Percentiles rank a stretch among this genome's conserved stretches.
These are phyloP conservation scores for Carpinus fangiana DNA, from an alignment of 306 rosid genomes.

Conservation along the genomic window DNA sequence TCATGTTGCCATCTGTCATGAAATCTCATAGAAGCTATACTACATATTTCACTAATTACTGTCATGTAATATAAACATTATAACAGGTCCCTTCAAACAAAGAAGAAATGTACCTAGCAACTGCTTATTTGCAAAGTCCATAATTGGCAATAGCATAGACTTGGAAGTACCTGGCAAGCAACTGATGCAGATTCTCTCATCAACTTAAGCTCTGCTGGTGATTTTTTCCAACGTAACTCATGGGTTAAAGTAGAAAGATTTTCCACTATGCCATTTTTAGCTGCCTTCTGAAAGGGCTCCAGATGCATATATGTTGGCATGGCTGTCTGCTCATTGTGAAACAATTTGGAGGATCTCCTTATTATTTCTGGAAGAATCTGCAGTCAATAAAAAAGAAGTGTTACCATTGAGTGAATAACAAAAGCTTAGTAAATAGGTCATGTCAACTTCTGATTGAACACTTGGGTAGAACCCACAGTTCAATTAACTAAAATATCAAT, in stretches of 20 bases:
- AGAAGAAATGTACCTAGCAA: background rate
- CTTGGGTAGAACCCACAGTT: background rate
- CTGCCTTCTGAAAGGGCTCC: conserved; percentile 70
- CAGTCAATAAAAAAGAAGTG: conserved; percentile 36
- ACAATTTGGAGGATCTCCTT: conserved; percentile 59
- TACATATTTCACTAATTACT: background rate
- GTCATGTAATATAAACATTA: background rate
- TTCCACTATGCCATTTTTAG: conserved; percentile 44
- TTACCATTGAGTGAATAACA: background rate
- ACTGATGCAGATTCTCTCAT: conserved; percentile 91
- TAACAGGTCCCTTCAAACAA: background rate
- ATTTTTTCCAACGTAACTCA: conserved; percentile 77
- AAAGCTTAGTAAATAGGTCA: background rate
- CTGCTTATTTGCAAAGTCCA: background rate
- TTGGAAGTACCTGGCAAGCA: conserved; percentile 82
- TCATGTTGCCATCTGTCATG: background rate
- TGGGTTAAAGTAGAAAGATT: conserved; percentile 60
- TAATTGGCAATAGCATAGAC: background rate
- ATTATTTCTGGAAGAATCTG: conserved; percentile 90
- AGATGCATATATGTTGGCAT: conserved; percentile 55
- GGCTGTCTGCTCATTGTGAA: conserved; percentile 78
- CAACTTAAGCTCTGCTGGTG: conserved; percentile 82
- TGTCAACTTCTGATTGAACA: conserved; percentile 1
- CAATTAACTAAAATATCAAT: background rate
- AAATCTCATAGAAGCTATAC: background rate